These are phyloP conservation scores for Amniculicola lignicola DNA, from an alignment of 495 filamentous ascomycete species.

Conservation along the genomic window DNA sequence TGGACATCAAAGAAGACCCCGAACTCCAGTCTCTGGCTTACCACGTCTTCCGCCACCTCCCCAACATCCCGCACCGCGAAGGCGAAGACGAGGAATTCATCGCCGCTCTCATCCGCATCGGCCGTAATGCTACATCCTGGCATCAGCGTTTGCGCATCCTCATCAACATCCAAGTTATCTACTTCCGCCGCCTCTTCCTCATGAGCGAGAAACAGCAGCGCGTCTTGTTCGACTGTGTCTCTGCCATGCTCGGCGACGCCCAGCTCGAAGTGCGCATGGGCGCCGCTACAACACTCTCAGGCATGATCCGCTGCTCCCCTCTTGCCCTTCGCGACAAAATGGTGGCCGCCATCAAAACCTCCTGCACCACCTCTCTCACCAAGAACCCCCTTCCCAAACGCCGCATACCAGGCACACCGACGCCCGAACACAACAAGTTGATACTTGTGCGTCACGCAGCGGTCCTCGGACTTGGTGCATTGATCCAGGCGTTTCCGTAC, in stretches of 20 bases:
- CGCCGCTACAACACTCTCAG: slow-evolving; percentile 83
- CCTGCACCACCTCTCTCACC: slow-evolving; percentile 72
- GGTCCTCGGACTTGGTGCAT: slow-evolving; percentile 83
- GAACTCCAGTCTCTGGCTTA: slow-evolving; percentile 94
- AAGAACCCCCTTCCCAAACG: slow-evolving; percentile 84
- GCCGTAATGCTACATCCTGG: slow-evolving; percentile 83
- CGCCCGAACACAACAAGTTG: slow-evolving; percentile 77
- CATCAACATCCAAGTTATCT: slow-evolving; percentile 99
- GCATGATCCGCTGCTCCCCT: slow-evolving; percentile 99
- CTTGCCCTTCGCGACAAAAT: slow-evolving; percentile 69
- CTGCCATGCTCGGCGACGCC: slow-evolving; percentile 85
- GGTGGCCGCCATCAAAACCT: slow-evolving; percentile 68
- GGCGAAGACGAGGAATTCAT: slow-evolving; percentile 85
- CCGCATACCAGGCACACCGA: slow-evolving; percentile 57
- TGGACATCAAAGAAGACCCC: slow-evolving; percentile 98
- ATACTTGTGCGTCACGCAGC: slow-evolving; percentile 83
- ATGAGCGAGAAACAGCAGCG: slow-evolving; percentile 72
- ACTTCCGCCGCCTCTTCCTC: slow-evolving; percentile 96
- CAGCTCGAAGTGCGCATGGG: slow-evolving; percentile 96
- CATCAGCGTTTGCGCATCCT: slow-evolving; percentile 94
- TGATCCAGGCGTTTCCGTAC: slow-evolving; percentile 97
- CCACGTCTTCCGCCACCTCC: slow-evolving; percentile 93
- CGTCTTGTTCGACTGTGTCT: slow-evolving; percentile 81
- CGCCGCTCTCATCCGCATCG: slow-evolving; percentile 80
- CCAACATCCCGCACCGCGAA: slow-evolving; percentile 88